Percentiles rank a stretch among this genome's conserved stretches.
Conservation (phyloP, 495 filamentous ascomycete species). For the Talaromyces nanjingensis region DNA sequence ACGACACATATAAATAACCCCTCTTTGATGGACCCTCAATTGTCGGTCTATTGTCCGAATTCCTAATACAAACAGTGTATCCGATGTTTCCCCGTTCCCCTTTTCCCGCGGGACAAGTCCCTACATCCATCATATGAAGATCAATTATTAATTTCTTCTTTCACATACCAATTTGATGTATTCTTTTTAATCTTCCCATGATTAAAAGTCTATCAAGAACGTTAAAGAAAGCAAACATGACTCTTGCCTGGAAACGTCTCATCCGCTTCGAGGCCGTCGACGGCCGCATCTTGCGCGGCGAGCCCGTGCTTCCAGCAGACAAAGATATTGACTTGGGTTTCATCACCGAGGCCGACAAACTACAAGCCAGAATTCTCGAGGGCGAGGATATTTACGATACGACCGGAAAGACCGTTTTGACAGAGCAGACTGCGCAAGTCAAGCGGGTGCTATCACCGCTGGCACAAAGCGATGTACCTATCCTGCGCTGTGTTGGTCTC, state of each 20-base stretch:
- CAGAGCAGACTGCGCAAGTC: conserved; percentile 28
- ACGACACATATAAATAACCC: too few species aligned
- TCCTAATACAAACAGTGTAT: too few species aligned
- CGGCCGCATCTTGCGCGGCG: conserved; percentile 35
- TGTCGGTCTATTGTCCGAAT: too few species aligned
- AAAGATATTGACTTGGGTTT: conserved; percentile 32
- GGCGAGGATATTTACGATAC: conserved; percentile 35
- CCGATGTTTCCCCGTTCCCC: too few species aligned
- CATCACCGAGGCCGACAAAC: conserved; percentile 24
- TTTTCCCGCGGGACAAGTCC: too few species aligned
- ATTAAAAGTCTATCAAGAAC: too few species aligned
- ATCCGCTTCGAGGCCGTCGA: conserved; percentile 43
- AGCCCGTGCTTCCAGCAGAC: conserved; percentile 35
- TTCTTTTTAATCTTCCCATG: too few species aligned
- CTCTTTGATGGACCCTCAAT: too few species aligned
- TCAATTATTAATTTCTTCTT: too few species aligned
- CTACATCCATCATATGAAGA: too few species aligned
- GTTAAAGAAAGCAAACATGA: background rate
- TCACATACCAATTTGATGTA: too few species aligned
- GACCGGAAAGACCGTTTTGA: conserved; percentile 23
- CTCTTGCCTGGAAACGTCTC: conserved; percentile 34
- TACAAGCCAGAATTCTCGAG: conserved; percentile 31
- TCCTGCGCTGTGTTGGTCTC: conserved; percentile 32
- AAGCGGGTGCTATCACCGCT: conserved; percentile 29
- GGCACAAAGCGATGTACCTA: conserved; percentile 27